Evolutionary conservation across 2,329 filamentous ascomycete genomes (phyloP).

Genomic region (Tolypocladium tropicale): DNA sequence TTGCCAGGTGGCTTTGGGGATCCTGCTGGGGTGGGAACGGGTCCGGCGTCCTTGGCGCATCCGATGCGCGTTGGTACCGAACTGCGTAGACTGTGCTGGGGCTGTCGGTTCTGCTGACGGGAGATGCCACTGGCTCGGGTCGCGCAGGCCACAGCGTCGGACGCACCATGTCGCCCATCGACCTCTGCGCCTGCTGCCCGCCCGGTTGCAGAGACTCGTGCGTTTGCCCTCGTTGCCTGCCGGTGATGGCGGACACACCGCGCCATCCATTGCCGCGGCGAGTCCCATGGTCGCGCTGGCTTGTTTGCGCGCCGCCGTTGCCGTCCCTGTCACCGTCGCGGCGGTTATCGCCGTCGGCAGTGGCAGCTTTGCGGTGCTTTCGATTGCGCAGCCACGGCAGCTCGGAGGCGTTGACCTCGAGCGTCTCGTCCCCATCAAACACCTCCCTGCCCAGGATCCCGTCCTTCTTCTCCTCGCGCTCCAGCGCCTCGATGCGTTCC

Average conservation of each 20-base stretch:
- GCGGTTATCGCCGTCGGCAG: constrained; percentile 14
- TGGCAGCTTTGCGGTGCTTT: constrained; percentile 21
- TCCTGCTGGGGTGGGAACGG: constrained; percentile 15
- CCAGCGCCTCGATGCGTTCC: constrained; percentile 82
- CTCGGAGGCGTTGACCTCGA: constrained; percentile 51
- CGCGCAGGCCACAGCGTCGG: constrained; percentile 45
- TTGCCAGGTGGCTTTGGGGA: constrained; percentile 12
- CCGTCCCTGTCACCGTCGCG: constrained; percentile 3
- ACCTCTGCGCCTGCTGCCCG: constrained; percentile 15
- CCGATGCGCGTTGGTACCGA: constrained; percentile 48
- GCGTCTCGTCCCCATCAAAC: constrained; percentile 89
- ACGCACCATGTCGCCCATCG: constrained; percentile 28
- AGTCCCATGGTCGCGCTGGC: background rate
- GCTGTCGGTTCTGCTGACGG: constrained; percentile 51
- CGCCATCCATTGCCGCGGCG: constrained; percentile 15
- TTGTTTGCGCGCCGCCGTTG: constrained; percentile 3
- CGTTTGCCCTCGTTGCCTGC: constrained; percentile 14
- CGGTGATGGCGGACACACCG: constrained; percentile 14
- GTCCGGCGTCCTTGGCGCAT: constrained; percentile 38
- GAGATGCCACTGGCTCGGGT: constrained; percentile 44
- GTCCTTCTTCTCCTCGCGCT: constrained; percentile 88
- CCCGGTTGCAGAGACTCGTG: constrained; percentile 9
- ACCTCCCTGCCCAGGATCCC: constrained; percentile 84
- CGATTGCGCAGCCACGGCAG: constrained; percentile 34
- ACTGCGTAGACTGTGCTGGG: constrained; percentile 55